Evolutionary conservation across 1,284 basidiomycete species (phyloP).

Genomic region (Kalmanozyma brasiliensis): DNA sequence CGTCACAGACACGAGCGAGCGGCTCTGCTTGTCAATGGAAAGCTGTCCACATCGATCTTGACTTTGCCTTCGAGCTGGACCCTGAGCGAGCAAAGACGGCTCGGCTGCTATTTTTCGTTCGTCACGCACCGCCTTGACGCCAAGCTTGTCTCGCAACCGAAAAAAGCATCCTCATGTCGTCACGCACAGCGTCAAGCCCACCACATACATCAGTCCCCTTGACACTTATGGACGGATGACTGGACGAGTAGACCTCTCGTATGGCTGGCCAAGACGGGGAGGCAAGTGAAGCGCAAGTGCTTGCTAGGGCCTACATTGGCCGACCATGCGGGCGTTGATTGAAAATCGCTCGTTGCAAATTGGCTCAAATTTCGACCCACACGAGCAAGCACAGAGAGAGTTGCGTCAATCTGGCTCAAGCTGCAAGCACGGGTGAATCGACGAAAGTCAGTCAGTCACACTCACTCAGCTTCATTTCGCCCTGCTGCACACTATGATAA

Average conservation of each 20-base stretch:
- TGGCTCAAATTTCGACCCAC: background rate
- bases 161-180: no score
- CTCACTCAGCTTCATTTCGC: no score
- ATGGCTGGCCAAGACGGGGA: no score
- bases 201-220: no score
- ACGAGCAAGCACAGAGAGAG: background rate
- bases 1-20: background rate
- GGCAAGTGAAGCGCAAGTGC: no score
- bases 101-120: background rate
- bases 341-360: conserved; percentile 1
- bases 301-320: no score
- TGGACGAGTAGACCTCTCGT: no score
- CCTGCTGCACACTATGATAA: no score
- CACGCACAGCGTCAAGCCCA: no score
- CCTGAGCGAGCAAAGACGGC: background rate
- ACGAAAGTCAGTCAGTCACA: background rate
- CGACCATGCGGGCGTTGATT: no score
- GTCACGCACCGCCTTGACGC: background rate
- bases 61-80: background rate
- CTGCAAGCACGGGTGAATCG: no score
- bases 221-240: no score
- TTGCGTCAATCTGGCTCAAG: conserved; percentile 5
- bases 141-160: background rate
- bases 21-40: background rate
- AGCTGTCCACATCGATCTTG: conserved; percentile 16